These are phyloP conservation scores for Termitomyces sp. DNA, from an alignment of 768 basidiomycete genomes.

Conservation along the genomic window DNA sequence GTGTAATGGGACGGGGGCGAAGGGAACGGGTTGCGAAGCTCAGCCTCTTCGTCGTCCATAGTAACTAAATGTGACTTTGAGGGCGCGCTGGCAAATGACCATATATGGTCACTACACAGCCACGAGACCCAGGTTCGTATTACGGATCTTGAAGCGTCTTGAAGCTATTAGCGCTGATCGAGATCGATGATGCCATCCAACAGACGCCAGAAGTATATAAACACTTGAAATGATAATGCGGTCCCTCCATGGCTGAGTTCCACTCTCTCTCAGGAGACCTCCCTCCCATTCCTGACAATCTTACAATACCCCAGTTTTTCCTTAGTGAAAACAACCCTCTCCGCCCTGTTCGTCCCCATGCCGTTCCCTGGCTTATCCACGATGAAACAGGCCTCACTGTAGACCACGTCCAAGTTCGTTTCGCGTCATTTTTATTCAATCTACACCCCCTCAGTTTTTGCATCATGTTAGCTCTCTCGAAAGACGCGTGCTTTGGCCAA, in stretches of 20 bases:
- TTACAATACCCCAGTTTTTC: constrained; percentile 64
- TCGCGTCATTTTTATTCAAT: not conserved
- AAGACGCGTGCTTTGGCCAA: constrained; percentile 52
- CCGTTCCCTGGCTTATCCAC: constrained; percentile 54
- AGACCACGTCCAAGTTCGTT: constrained; percentile 41
- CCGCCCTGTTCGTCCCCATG: constrained; percentile 39
- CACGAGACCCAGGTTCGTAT: too few species aligned
- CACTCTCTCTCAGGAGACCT: constrained; percentile 22
- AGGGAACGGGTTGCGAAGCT: constrained; percentile 83
- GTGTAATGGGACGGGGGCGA: constrained; percentile 83
- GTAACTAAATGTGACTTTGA: not conserved
- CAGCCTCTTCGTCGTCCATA: constrained; percentile 74
- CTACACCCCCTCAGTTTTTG: not conserved
- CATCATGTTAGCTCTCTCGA: constrained; percentile 24
- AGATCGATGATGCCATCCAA: not conserved
- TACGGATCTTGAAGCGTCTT: not conserved
- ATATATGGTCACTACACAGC: too few species aligned
- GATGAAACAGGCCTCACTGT: constrained; percentile 43
- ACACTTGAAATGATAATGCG: not conserved
- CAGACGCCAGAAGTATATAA: not conserved
- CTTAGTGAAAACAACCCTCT: constrained; percentile 36
- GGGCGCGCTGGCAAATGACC: too few species aligned
- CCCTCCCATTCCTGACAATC: constrained; percentile 51
- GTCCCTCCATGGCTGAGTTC: constrained; percentile 26
- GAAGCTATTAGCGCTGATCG: not conserved